A percentile compares a stretch with the other conserved stretches of the same genome.
Evolutionary conservation across 345 rosid species (phyloP).

Genomic region (Citrus sp.): DNA sequence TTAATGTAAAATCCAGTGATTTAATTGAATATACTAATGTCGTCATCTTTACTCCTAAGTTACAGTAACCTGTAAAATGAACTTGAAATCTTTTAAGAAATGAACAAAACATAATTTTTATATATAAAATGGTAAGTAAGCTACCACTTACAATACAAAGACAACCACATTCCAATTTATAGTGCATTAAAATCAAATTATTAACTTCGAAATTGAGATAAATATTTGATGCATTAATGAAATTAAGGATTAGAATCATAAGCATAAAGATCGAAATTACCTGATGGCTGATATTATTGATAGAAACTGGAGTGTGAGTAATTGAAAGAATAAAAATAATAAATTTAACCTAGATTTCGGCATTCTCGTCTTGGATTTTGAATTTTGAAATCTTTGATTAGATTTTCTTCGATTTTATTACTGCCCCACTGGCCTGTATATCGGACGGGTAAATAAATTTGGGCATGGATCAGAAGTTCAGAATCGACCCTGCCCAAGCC

Average conservation of each 20-base stretch:
- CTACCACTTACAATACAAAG: neutral
- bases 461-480: too few relatives aligned
- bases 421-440: neutral
- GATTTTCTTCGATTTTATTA: neutral
- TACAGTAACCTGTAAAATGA: neutral
- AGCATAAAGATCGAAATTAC: constrained; percentile 16
- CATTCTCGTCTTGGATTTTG: constrained; percentile 31
- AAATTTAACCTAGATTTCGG: constrained; percentile 28
- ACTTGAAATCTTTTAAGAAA: neutral
- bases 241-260: neutral
- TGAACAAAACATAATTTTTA: neutral
- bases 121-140: neutral
- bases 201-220: too few relatives aligned
- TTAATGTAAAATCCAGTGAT: neutral
- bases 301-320: constrained; percentile 29
- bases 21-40: neutral
- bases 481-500: too few relatives aligned
- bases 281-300: constrained; percentile 45
- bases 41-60: too few relatives aligned
- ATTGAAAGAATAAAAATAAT: constrained; percentile 28
- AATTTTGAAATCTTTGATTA: neutral
- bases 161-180: neutral
- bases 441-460: too few relatives aligned
- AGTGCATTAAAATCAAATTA: neutral
- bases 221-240: neutral